Conservation (phyloP, 2,329 filamentous ascomycete species). For the Stagonosporopsis chrysanthemi region DNA sequence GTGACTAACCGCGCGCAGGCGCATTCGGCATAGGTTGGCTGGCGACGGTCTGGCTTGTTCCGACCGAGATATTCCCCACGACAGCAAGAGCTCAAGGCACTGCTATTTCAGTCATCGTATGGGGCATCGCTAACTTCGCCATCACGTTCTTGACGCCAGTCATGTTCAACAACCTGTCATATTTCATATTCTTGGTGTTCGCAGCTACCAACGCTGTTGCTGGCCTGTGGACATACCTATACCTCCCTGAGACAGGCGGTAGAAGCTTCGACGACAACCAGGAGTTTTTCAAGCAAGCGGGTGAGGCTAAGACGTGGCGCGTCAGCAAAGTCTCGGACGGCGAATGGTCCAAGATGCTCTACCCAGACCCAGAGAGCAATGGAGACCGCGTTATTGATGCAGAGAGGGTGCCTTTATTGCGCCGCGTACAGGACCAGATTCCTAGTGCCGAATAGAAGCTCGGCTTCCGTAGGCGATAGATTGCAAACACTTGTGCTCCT, state of each 20-base stretch:
- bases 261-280: constrained; percentile 68
- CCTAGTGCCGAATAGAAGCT: constrained; percentile 33
- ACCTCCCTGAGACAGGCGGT: constrained; percentile 63
- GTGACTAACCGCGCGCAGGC: constrained; percentile 36
- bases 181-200: constrained; percentile 66
- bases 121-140: constrained; percentile 66
- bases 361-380: constrained; percentile 46
- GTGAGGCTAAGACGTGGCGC: constrained; percentile 60
- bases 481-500: neutral
- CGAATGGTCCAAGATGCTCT: constrained; percentile 57
- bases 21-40: constrained; percentile 69
- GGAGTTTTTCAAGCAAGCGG: constrained; percentile 63
- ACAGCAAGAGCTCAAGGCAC: constrained; percentile 63
- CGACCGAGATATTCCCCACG: constrained; percentile 65
- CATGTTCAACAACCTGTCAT: constrained; percentile 66
- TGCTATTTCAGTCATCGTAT: constrained; percentile 62
- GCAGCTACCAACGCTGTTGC: constrained; percentile 63
- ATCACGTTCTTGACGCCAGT: constrained; percentile 66
- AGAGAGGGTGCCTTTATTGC: constrained; percentile 56
- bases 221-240: constrained; percentile 62
- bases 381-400: constrained; percentile 47
- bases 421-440: constrained; percentile 55
- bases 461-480: constrained; percentile 6
- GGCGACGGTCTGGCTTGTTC: constrained; percentile 66
- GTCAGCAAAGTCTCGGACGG: constrained; percentile 62